phyloP scores from a whole-genome alignment of 176 grass and related monocot species.

The Alloteropsis semialata region DNA sequence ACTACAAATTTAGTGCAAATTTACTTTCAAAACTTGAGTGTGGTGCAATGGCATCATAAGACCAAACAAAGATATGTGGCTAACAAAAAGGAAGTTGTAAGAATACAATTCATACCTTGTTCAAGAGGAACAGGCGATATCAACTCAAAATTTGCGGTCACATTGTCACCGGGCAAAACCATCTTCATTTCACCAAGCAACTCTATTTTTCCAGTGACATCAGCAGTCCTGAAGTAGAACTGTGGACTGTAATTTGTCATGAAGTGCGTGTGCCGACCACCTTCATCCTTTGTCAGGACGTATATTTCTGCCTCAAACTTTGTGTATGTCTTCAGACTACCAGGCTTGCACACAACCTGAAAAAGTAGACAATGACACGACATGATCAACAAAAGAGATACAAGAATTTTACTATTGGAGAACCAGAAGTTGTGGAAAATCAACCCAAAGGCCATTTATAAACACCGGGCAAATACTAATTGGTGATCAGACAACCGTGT shows the following conservation, averaged over 20 bases:
- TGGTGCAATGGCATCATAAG: background rate
- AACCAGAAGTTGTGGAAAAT: background rate
- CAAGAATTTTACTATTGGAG: background rate
- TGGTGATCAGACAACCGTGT: background rate
- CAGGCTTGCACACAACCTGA: constrained; percentile 88
- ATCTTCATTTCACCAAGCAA: constrained; percentile 59
- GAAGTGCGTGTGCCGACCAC: constrained; percentile 89
- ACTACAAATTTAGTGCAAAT: background rate
- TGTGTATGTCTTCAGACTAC: constrained; percentile 74
- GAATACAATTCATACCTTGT: constrained; percentile 43
- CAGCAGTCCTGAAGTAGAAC: constrained; percentile 96
- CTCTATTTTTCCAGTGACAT: constrained; percentile 83
- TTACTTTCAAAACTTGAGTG: background rate
- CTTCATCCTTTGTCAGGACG: constrained; percentile 89
- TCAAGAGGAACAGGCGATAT: constrained; percentile 85
- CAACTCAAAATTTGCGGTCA: constrained; percentile 79
- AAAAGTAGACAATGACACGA: constrained; percentile 3
- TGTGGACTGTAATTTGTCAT: constrained; percentile 87
- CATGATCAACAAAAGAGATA: background rate
- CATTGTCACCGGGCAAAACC: constrained; percentile 98
- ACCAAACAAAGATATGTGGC: background rate
- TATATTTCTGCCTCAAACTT: constrained; percentile 94
- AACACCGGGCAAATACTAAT: background rate
- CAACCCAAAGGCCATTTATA: background rate
- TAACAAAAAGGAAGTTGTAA: background rate